Evolutionary conservation across 371 early-diverging fungal species (phyloP), one percentile per base, ranked within the genome.

Genomic region (Mucor racemosus): DNA sequence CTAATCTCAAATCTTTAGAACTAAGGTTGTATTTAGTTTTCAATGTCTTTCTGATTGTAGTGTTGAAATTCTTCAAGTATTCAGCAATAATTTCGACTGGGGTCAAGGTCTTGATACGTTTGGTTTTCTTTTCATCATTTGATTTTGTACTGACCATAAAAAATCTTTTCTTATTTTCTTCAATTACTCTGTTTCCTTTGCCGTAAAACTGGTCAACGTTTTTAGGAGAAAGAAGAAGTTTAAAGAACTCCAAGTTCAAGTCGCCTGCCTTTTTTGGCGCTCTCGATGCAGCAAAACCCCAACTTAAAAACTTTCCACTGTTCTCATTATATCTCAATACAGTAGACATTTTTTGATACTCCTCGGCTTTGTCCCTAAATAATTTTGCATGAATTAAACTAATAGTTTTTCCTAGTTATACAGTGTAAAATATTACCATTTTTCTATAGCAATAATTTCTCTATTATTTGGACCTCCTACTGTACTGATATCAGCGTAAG

Each of bases 401-500:
- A 38, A 38, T 38, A 38, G 1, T 9, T 38, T 7, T 4, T 5
- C 19, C 13, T 14, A 13, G 19, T 21, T 44, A 15, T 4, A 17
- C 13, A 15, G 8, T 15, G 15, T n/a, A 7, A 26, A 26, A n/a
- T 33, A 26, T 33, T 31, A 60, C 60, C 60, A 60, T 5, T 14
- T 7, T 6, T 31, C 6, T 17, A 60, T 46, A 3, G 60, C 19
- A 10, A 41, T 44, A 10, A 60, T 60, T 7, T 11, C 4, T 4
- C 13, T n/a, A 0, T 21, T 11, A 3, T 26, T 9, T 7, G 2
- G 4, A 4, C 50, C 19, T 17, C 50, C 19, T 17, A 38, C 7
- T 0, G 6, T 14, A 17, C 50, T 39, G 9, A 36, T 38, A n/a
- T 60, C 35, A 31, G 72, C 71, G 60, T 74, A 78, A 17, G 74